Evolutionary conservation across 1,284 basidiomycete genomes (phyloP).

Genomic region (Melampsora larici-populina): DNA sequence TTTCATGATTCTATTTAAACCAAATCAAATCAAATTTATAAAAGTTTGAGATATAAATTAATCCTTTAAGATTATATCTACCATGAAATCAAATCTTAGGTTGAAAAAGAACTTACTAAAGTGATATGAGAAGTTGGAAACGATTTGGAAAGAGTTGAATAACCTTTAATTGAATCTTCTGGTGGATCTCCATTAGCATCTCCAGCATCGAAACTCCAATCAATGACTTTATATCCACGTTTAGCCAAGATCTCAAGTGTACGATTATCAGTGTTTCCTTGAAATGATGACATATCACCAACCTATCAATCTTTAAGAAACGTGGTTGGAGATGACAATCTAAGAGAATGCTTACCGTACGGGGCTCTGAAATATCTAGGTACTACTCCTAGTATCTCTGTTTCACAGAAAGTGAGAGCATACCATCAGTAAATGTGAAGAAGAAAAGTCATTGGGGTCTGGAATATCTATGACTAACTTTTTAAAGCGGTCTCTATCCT

Average conservation of each 20-base stretch:
- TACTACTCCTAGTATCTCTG: slow-evolving; percentile 13
- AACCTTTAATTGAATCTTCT: background rate
- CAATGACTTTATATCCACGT: slow-evolving; percentile 27
- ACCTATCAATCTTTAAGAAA: too few relatives aligned
- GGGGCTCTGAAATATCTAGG: slow-evolving; percentile 39
- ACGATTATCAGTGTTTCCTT: background rate
- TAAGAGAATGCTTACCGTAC: slow-evolving; percentile 13
- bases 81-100: too few relatives aligned
- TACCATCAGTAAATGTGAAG: too few relatives aligned
- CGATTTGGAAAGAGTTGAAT: slow-evolving; percentile 4
- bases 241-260: slow-evolving; percentile 7
- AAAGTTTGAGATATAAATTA: too few relatives aligned
- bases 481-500: too few relatives aligned
- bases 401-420: too few relatives aligned
- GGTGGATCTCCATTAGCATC: slow-evolving; percentile 18
- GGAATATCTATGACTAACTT: too few relatives aligned
- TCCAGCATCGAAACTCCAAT: slow-evolving; percentile 32
- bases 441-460: too few relatives aligned
- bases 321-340: too few relatives aligned
- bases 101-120: background rate
- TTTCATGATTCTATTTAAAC: slow-evolving; percentile 32
- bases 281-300: background rate
- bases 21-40: too few relatives aligned
- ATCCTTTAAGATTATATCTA: too few relatives aligned
- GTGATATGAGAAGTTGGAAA: slow-evolving; percentile 23